phyloP scores from a whole-genome alignment of 768 basidiomycete species.

The Leccinellum rugosiceps region DNA sequence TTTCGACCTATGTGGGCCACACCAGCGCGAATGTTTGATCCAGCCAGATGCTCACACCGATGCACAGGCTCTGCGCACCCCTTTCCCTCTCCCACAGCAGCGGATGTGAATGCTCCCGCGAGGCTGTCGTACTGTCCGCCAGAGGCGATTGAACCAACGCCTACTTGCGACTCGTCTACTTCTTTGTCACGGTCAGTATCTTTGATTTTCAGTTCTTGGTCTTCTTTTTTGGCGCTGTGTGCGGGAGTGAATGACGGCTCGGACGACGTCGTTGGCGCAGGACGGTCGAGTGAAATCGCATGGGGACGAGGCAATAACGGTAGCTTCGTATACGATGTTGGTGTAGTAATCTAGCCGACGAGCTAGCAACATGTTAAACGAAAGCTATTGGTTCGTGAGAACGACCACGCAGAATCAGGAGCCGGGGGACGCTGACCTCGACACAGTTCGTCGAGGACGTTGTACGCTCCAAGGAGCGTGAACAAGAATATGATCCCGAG shows the following conservation, averaged over 20 bases:
- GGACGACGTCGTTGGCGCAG: constrained; percentile 31
- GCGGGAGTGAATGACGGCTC: constrained; percentile 22
- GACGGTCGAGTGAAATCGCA: constrained; percentile 65
- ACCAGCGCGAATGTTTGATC: no score
- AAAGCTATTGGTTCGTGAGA: constrained; percentile 51
- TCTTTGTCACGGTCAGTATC: constrained; percentile 67
- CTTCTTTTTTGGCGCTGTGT: constrained; percentile 33
- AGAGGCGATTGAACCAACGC: constrained; percentile 95
- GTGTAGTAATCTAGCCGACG: constrained; percentile 99
- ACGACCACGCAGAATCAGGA: neutral
- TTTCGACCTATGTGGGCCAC: no score
- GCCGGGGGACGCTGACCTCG: neutral
- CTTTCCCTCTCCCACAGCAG: no score
- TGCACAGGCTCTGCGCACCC: no score
- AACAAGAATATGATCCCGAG: no score
- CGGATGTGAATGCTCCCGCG: constrained; percentile 85
- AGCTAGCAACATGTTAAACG: constrained; percentile 94
- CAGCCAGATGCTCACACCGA: no score
- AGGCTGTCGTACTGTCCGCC: constrained; percentile 96
- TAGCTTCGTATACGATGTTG: constrained; percentile 96
- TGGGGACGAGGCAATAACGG: constrained; percentile 90
- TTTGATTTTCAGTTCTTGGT: constrained; percentile 40
- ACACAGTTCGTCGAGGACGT: constrained; percentile 69
- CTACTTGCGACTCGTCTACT: constrained; percentile 87
- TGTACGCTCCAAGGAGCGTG: constrained; percentile 58